Percentiles rank a stretch among this genome's conserved stretches.
Evolutionary conservation across 345 rosid species (phyloP).

Genomic region (Erodium maritimum): DNA sequence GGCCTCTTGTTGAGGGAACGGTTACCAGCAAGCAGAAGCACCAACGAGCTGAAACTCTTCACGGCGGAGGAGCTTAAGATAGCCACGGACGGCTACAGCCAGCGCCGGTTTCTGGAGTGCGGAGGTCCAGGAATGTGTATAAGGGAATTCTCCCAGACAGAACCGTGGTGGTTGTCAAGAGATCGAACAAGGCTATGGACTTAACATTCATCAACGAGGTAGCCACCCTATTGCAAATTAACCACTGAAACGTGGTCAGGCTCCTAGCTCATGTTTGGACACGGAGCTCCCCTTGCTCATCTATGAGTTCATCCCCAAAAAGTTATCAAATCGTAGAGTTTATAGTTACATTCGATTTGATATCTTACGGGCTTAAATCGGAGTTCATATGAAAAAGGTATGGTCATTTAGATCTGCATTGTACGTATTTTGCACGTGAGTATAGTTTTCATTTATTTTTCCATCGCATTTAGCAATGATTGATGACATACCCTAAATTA

Average conservation of each 20-base stretch:
- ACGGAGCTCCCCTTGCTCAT: conserved; percentile 17
- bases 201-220: conserved; percentile 17
- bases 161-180: conserved; percentile 19
- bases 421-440: too few species aligned
- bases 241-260: conserved; percentile 20
- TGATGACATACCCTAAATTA: too few species aligned
- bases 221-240: conserved; percentile 18
- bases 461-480: too few species aligned
- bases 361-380: too few species aligned
- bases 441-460: too few species aligned
- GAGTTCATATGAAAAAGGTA: too few species aligned
- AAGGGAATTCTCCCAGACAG: conserved; percentile 16
- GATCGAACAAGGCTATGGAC: conserved; percentile 11
- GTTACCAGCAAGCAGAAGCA: conserved; percentile 4
- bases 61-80: conserved; percentile 9
- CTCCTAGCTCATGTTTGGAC: conserved; percentile 16
- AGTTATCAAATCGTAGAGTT: too few species aligned
- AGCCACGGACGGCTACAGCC: conserved; percentile 19
- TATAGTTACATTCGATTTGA: too few species aligned
- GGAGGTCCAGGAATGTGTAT: conserved; percentile 20
- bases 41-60: conserved; percentile 7
- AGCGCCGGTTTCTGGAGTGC: conserved; percentile 12
- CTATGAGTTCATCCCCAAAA: conserved; percentile 15
- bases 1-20: conserved; percentile 12
- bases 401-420: too few species aligned